Conservation (phyloP, 2,329 filamentous ascomycete species). For the Alternaria arbusti region DNA sequence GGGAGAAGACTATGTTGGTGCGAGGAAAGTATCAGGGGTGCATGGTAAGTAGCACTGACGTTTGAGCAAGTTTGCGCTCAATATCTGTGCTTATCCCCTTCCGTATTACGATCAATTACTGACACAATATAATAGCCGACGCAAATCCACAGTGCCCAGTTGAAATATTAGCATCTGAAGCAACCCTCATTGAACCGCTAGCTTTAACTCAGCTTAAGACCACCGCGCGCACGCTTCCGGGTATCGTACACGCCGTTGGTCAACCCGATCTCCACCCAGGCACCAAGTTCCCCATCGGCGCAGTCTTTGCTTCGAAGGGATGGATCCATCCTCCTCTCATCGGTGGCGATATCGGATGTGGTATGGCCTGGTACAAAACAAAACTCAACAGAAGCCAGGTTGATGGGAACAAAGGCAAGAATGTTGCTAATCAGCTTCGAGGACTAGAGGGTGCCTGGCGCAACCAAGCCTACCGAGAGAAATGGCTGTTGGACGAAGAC, state of each 20-base stretch:
- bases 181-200: conserved; percentile 35
- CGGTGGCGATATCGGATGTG: conserved; percentile 50
- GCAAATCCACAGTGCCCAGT: conserved; percentile 26
- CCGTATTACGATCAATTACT: background rate
- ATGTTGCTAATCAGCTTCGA: conserved; percentile 44
- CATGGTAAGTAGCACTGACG: conserved; percentile 21
- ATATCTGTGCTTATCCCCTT: conserved; percentile 12
- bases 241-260: conserved; percentile 43
- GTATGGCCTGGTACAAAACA: conserved; percentile 50
- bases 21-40: conserved; percentile 21
- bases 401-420: conserved; percentile 43
- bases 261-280: conserved; percentile 49
- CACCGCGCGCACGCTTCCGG: conserved; percentile 42
- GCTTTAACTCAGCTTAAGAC: conserved; percentile 40
- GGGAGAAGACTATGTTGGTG: conserved; percentile 44
- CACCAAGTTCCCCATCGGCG: conserved; percentile 48
- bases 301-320: conserved; percentile 42
- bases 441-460: conserved; percentile 48
- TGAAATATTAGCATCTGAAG: conserved; percentile 32
- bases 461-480: conserved; percentile 27
- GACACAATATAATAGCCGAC: conserved; percentile 17
- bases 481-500: conserved; percentile 35
- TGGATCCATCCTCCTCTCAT: conserved; percentile 50
- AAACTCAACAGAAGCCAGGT: conserved; percentile 37
- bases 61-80: conserved; percentile 33